These are phyloP conservation scores for Fusarium papillatum DNA, from an alignment of 2,329 filamentous ascomycete genomes.

Conservation along the genomic window DNA sequence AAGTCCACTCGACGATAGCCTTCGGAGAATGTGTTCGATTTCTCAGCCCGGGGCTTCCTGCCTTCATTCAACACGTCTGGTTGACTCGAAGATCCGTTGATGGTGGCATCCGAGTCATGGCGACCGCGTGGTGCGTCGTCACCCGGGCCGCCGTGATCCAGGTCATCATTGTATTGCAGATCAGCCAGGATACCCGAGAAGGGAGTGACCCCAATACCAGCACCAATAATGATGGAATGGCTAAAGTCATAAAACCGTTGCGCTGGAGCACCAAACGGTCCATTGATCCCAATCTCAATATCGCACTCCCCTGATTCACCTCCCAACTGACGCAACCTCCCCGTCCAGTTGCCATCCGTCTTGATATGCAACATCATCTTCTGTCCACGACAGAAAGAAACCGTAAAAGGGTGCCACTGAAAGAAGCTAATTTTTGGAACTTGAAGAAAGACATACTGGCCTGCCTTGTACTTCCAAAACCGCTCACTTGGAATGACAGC, in stretches of 20 bases:
- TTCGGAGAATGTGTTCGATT: conserved; percentile 46
- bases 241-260: conserved; percentile 71
- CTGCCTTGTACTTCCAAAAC: conserved; percentile 67
- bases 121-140: conserved; percentile 1
- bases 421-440: conserved; percentile 65
- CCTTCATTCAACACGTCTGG: too few relatives aligned
- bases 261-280: conserved; percentile 69
- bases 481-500: conserved; percentile 61
- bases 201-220: conserved; percentile 70
- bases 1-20: conserved; percentile 68
- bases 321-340: conserved; percentile 57
- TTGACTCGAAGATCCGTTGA: neutral
- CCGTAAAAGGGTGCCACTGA: conserved; percentile 72
- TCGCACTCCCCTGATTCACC: conserved; percentile 49
- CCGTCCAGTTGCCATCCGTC: conserved; percentile 70
- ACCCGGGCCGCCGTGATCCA: conserved; percentile 47
- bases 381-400: conserved; percentile 66
- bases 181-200: conserved; percentile 70
- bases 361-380: conserved; percentile 70
- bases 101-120: conserved; percentile 19
- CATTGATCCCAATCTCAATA: conserved; percentile 67
- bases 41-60: conserved; percentile 17
- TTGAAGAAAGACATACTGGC: conserved; percentile 70
- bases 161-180: conserved; percentile 61
- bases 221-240: conserved; percentile 68